Evolutionary conservation across 352 stramenopile genomes (phyloP), one percentile per base, ranked within the genome.

Genomic region (Peronospora farinosa): DNA sequence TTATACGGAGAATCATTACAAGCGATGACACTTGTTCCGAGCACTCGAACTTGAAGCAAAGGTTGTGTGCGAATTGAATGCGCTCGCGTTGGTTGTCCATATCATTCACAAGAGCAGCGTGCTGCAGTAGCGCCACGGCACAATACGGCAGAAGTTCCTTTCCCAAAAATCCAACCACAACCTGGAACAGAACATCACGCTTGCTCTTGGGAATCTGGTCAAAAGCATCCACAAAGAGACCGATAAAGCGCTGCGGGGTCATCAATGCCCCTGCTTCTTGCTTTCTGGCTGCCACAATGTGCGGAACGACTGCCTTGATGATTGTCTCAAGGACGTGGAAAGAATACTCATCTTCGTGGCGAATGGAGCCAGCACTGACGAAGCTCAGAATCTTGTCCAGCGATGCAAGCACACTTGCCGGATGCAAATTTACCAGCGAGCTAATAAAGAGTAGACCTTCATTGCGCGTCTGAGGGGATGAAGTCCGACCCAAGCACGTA

Each of bases 261-360:
- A 94, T 80, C 47, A 66, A 50, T 9, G 31, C 36, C 6, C 40
- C 40, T 11, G 52, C 38, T 23, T 48, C 28, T 9, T 63, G 45
- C 2, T 54, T 52, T 13, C 60, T 57, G 0, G 43, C 37, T 4
- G 54, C 52, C 6, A 85, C 35, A n/a, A 94, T 82, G 57, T 94
- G 78, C 1, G 80, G 81, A 37, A 91, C 81, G 10, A 88, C 79
- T 5, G 78, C 63, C 57, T 83, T 78, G 41, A 92, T 73, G 32
- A 94, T 92, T 6, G 80, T 88, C 46, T 92, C 77, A n/a, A 94
- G 63, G 30, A 94, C 81, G 36, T 91, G 72, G 55, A 91, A 92
- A 42, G 84, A 90, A 64, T 94, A 91, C 32, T 87, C 84, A 42
- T 94, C 84, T 11, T 91, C 72, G 25, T 88, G 70, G 36, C 76